Evolutionary conservation across 1,139 yeast species (phyloP).

Genomic region (Candida albicans): DNA sequence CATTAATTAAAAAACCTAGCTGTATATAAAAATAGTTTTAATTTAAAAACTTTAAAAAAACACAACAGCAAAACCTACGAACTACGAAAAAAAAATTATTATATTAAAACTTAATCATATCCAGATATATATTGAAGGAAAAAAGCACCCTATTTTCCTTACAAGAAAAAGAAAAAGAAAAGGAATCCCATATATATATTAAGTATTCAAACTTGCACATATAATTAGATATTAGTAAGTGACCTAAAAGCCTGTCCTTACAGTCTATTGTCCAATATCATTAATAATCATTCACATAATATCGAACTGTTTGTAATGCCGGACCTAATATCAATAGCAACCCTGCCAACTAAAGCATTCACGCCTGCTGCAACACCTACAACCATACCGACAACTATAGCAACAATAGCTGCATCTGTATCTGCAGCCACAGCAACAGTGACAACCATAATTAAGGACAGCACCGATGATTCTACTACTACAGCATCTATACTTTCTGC

Average conservation of each 20-base stretch:
- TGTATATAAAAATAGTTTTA: too few relatives aligned
- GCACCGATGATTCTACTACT: neutral
- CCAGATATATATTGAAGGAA: too few relatives aligned
- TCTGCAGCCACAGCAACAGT: neutral
- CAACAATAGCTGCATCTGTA: constrained; percentile 1
- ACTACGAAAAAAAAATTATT: too few relatives aligned
- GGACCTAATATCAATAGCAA: neutral
- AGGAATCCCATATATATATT: too few relatives aligned
- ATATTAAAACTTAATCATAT: too few relatives aligned
- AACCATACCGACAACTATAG: neutral
- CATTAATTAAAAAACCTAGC: too few relatives aligned
- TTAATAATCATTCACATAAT: neutral
- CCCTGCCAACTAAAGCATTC: neutral
- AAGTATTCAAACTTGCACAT: too few relatives aligned
- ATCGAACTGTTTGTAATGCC: constrained; percentile 1
- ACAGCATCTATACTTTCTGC: neutral
- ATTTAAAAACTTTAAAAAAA: too few relatives aligned
- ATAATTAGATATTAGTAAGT: too few relatives aligned
- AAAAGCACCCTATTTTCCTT: too few relatives aligned
- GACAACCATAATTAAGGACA: neutral
- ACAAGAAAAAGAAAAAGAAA: too few relatives aligned
- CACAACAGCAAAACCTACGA: too few relatives aligned
- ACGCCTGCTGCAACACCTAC: neutral
- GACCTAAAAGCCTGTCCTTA: neutral
- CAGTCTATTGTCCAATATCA: neutral